These are phyloP conservation scores for Hanseniaspora guilliermondii DNA, from an alignment of 805 yeast genomes.

Conservation along the genomic window DNA sequence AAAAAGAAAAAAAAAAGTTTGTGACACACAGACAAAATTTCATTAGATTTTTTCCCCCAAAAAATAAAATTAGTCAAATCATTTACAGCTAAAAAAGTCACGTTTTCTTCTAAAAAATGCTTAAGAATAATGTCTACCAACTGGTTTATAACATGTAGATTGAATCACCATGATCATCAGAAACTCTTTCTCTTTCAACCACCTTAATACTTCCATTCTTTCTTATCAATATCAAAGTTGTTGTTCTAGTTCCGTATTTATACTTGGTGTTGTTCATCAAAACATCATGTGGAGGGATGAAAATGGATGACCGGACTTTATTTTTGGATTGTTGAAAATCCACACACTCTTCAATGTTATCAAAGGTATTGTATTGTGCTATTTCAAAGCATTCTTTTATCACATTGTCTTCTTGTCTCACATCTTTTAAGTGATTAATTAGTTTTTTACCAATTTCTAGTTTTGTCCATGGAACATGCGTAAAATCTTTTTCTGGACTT, in stretches of 20 bases:
- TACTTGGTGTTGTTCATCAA: neutral
- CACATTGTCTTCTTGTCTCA: neutral
- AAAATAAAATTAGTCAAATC: neutral
- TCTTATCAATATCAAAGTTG: constrained; percentile 7
- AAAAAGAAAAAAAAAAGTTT: neutral
- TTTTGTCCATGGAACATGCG: constrained; percentile 1
- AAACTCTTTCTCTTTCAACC: constrained; percentile 3
- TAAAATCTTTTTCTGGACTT: neutral
- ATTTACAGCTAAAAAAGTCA: neutral
- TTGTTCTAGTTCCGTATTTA: constrained; percentile 14
- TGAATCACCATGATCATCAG: constrained; percentile 3
- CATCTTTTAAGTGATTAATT: neutral
- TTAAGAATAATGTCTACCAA: too few species aligned
- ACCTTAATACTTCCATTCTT: neutral
- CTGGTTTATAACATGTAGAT: constrained; percentile 3
- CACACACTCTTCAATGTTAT: neutral
- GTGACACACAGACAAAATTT: neutral
- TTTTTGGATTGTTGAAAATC: constrained; percentile 1
- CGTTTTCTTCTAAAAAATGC: neutral
- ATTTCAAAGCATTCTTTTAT: constrained; percentile 6
- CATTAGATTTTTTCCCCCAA: neutral
- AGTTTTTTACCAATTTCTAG: neutral
- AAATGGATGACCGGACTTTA: constrained; percentile 7
- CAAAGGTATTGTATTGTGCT: neutral
- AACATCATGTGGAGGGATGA: constrained; percentile 8